phyloP scores from a whole-genome alignment of 140 eudicot species.

The Cichorium intybus region DNA sequence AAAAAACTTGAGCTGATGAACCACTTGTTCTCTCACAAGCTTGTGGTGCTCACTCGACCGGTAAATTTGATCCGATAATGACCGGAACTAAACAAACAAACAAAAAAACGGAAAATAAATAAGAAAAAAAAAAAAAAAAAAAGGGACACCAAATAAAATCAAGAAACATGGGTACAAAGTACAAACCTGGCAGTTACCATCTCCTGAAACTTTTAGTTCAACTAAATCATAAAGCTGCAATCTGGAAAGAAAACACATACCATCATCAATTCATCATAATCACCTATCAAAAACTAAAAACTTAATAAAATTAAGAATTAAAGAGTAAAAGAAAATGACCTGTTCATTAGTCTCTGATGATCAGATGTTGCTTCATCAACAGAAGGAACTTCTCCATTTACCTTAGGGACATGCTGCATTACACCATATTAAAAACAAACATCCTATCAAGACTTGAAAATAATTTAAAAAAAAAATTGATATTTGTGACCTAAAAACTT shows the following conservation, averaged over 20 bases:
- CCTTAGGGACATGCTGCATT: conserved; percentile 82
- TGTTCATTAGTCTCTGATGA: conserved; percentile 75
- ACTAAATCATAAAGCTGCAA: conserved; percentile 68
- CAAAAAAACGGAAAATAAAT: too few relatives aligned
- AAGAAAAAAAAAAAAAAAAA: conserved; percentile 3
- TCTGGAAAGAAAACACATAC: conserved; percentile 32
- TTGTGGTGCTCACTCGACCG: conserved; percentile 66
- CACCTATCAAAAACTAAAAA: conserved; percentile 1
- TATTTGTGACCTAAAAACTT: conserved; percentile 27
- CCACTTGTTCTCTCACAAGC: conserved; percentile 64
- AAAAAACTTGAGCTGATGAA: conserved; percentile 55
- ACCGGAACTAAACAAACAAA: conserved; percentile 60
- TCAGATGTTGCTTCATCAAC: conserved; percentile 79
- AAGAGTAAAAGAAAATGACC: conserved; percentile 31
- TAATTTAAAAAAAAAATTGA: neutral
- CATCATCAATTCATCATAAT: neutral
- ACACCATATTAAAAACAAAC: conserved; percentile 7
- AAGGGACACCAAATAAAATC: neutral
- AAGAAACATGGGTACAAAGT: neutral
- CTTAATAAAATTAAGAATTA: neutral
- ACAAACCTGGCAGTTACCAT: conserved; percentile 90
- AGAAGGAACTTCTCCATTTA: conserved; percentile 79
- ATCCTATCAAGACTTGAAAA: neutral
- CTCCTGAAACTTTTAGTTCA: conserved; percentile 79
- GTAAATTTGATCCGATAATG: conserved; percentile 72